Evolutionary conservation across 306 rosid genomes (phyloP).

Genomic region (Amphicarpaea edgeworthii): DNA sequence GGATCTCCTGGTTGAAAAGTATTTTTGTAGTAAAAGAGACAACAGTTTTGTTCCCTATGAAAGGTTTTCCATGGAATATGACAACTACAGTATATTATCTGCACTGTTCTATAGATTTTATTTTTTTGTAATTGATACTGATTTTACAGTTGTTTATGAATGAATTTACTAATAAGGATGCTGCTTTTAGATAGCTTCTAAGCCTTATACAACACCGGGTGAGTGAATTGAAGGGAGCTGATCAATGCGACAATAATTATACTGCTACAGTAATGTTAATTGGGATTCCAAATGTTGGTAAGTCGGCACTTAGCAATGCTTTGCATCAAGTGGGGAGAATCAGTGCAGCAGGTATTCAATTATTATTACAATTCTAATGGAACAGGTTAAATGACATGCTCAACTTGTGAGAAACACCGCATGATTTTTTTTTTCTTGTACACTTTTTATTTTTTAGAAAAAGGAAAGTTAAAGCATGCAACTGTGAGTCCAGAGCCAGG

Average conservation of each 20-base stretch:
- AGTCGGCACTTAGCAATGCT: conserved; percentile 88
- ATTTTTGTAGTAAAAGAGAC: background rate
- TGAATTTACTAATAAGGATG: conserved; percentile 18
- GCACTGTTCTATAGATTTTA: background rate
- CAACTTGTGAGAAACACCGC: conserved; percentile 17
- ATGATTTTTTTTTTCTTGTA: background rate
- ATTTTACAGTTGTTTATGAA: conserved; percentile 31
- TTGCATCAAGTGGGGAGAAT: conserved; percentile 90
- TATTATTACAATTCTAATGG: conserved; percentile 1
- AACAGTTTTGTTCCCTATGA: background rate
- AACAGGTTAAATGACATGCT: conserved; percentile 4
- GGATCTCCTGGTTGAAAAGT: background rate
- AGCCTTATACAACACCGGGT: conserved; percentile 74
- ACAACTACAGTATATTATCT: conserved; percentile 16
- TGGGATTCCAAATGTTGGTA: conserved; percentile 94
- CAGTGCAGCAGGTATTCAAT: conserved; percentile 80
- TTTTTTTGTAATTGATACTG: background rate
- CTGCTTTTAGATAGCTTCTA: conserved; percentile 61
- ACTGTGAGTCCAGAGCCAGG: conserved; percentile 81
- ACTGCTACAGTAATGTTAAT: conserved; percentile 76
- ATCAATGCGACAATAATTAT: conserved; percentile 47
- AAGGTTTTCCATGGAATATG: conserved; percentile 13
- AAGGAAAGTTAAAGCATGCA: conserved; percentile 85
- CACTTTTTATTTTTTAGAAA: conserved; percentile 62
- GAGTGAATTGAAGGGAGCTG: conserved; percentile 61